These are phyloP conservation scores for Cercospora berteroae DNA, from an alignment of 2,329 filamentous ascomycete genomes.

Conservation along the genomic window DNA sequence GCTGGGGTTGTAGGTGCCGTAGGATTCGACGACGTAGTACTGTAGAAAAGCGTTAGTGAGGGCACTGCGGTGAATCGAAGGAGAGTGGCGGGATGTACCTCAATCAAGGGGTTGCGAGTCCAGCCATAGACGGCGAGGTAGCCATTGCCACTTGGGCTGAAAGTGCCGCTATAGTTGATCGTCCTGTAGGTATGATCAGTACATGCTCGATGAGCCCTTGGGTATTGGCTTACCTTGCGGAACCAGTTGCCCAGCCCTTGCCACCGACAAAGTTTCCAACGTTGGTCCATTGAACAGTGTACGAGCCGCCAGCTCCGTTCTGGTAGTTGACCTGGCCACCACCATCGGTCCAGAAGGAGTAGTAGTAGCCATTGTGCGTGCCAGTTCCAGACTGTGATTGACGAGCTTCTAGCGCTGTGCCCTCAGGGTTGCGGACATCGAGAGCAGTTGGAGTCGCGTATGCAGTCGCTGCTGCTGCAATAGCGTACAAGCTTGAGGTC, in stretches of 20 bases:
- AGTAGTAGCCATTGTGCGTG: constrained; percentile 59
- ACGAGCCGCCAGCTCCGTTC: constrained; percentile 52
- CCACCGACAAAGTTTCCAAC: constrained; percentile 57
- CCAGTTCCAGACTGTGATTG: constrained; percentile 50
- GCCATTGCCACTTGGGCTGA: constrained; percentile 49
- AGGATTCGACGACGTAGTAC: constrained; percentile 51
- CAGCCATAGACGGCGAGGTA: constrained; percentile 61
- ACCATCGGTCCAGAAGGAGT: constrained; percentile 60
- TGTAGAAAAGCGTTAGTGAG: not conserved
- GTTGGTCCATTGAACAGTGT: constrained; percentile 48
- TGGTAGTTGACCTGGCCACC: constrained; percentile 54
- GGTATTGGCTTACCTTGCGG: constrained; percentile 42
- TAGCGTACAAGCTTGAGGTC: constrained; percentile 39
- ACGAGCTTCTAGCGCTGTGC: constrained; percentile 35
- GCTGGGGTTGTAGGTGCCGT: constrained; percentile 46
- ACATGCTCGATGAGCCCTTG: not conserved
- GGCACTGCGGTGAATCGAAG: not conserved
- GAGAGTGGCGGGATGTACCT: constrained; percentile 36
- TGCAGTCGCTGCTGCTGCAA: constrained; percentile 37
- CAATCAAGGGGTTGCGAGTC: constrained; percentile 54
- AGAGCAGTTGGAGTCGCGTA: constrained; percentile 39
- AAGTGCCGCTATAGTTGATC: constrained; percentile 52
- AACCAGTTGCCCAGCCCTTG: constrained; percentile 59
- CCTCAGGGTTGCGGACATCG: constrained; percentile 29
- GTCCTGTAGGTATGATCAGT: constrained; percentile 36